phyloP scores from a whole-genome alignment of 1,284 basidiomycete genomes.

The Microbotryomycetes sp. region DNA sequence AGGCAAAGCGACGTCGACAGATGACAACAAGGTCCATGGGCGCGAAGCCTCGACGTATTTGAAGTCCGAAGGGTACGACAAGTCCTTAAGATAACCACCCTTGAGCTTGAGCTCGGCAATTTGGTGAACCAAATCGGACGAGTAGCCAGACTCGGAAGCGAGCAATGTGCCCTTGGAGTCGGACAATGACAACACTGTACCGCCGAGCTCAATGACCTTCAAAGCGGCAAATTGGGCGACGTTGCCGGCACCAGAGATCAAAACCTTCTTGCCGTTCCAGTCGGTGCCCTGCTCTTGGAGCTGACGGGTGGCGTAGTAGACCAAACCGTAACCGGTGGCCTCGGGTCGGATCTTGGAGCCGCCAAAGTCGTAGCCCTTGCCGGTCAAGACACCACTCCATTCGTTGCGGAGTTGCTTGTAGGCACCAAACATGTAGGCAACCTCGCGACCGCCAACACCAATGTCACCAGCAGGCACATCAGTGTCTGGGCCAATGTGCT shows the following conservation, averaged over 20 bases:
- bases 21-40: conserved; percentile 65
- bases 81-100: conserved; percentile 55
- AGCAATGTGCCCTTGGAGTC: conserved; percentile 70
- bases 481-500: conserved; percentile 62
- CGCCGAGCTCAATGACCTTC: conserved; percentile 73
- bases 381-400: conserved; percentile 69
- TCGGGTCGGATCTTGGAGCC: conserved; percentile 64
- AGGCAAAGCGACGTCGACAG: conserved; percentile 66
- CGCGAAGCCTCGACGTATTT: conserved; percentile 62
- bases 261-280: conserved; percentile 55
- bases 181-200: conserved; percentile 65
- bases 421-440: conserved; percentile 42
- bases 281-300: conserved; percentile 31
- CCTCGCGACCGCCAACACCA: conserved; percentile 59
- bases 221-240: conserved; percentile 62
- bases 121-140: conserved; percentile 53
- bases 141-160: conserved; percentile 54
- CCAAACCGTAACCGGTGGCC: conserved; percentile 59
- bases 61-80: conserved; percentile 50
- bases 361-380: conserved; percentile 68
- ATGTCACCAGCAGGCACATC: conserved; percentile 78
- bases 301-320: conserved; percentile 53
- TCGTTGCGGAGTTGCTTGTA: conserved; percentile 72
- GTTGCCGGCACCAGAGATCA: conserved; percentile 55
- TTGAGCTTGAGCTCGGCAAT: conserved; percentile 61